Evolutionary conservation across 2,329 filamentous ascomycete species (phyloP), one percentile per base, ranked within the genome.

Genomic region (Ophiostoma sp.): DNA sequence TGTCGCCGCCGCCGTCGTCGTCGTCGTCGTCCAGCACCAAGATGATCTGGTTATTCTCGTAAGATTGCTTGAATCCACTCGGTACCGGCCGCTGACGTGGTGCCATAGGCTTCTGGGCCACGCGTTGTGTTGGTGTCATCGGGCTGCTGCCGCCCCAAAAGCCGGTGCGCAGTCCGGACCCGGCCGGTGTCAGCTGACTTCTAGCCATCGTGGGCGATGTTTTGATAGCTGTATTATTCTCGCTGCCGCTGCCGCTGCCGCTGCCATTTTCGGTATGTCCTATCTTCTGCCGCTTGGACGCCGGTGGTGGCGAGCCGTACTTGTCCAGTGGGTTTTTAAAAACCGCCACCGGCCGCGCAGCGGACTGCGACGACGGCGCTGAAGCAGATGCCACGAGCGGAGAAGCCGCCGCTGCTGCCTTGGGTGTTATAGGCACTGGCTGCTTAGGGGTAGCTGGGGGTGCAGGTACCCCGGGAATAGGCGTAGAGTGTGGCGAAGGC

Each of bases 21-120:
- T 68, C 66, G 42, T 68, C 66, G 45, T 67, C 64, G 55, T 72
- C 71, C 8, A 72, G 47, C 0, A 72, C 11, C 12, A 60, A 36
- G 3, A 72, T 67, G 1, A 52, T 58, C 2, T 40, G 45, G 27
- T 65, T 65, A 55, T 68, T 65, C 16, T 70, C 69, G 2, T 58
- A 6, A 2, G 64, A 41, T 2, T 55, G 44, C 8, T n/a, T 55
- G 52, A 66, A 66, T 40, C 66, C 66, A 27, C 18, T 64, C 1
- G 68, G 63, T 7, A 40, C 52, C 1, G 40, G 18, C 1, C 18
- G 44, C n/a, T 40, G 14, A 5, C 40, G 64, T 5, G 41, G 65
- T n/a, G 38, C 14, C 14, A 64, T 44, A 8, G 62, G 41, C 62
- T 64, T n/a, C 62, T 45, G 62, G 45, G 38, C 14, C 36, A 67